A percentile compares a stretch with the other conserved stretches of the same genome.
These are phyloP conservation scores for Gautieria morchelliformis DNA, from an alignment of 768 basidiomycete genomes.

Conservation along the genomic window DNA sequence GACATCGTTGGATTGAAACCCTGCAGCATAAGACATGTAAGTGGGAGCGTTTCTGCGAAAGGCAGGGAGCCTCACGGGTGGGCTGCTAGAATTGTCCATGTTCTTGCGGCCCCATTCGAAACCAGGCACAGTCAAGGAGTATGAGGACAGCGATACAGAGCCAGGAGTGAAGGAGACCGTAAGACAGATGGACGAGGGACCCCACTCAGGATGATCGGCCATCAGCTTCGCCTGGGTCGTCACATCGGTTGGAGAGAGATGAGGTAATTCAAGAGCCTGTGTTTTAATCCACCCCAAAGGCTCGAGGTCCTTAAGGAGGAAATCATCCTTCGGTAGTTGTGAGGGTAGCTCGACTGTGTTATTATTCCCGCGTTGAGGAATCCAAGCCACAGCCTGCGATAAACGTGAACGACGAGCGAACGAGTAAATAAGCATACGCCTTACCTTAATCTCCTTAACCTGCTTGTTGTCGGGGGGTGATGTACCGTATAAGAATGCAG, in stretches of 20 bases:
- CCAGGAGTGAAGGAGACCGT: conserved; percentile 97
- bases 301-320: conserved; percentile 89
- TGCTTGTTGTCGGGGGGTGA: conserved; percentile 95
- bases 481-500: conserved; percentile 85
- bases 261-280: conserved; percentile 84
- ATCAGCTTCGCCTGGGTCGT: conserved; percentile 93
- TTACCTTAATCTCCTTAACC: conserved; percentile 92
- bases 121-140: conserved; percentile 81
- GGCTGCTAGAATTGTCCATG: conserved; percentile 73
- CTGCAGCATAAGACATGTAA: conserved; percentile 22
- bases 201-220: conserved; percentile 94
- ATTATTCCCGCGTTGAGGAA: conserved; percentile 96
- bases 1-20: conserved; percentile 99
- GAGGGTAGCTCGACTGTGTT: conserved; percentile 86
- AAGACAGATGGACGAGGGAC: conserved; percentile 86
- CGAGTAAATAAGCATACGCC: conserved; percentile 6
- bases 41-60: neutral
- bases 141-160: conserved; percentile 90
- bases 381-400: conserved; percentile 75
- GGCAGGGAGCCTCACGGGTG: conserved; percentile 36
- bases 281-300: conserved; percentile 97
- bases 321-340: conserved; percentile 89
- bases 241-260: conserved; percentile 88
- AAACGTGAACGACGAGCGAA: conserved; percentile 1
- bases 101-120: conserved; percentile 99